Base-by-base conservation (phyloP, 371 early-diverging fungal genomes). In the Apophysomyces sp. region DNA sequence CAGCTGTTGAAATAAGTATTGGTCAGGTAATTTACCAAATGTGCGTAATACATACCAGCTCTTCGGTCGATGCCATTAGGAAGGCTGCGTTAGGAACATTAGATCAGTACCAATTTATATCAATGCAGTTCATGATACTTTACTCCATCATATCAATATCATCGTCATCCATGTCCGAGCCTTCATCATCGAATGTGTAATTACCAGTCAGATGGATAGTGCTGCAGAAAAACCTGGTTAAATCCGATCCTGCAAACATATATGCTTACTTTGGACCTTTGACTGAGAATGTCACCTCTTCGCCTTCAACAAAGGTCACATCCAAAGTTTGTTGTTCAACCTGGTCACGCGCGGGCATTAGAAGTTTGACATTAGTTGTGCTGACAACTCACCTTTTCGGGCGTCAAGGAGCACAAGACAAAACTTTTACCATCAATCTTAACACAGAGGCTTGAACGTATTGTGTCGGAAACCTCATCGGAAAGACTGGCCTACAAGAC, bases 301-400 rank as follows among this genome's bases (percentile, higher is more conserved):
- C 90, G 64, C 94, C 95, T 69, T 87, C 92, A 31, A 83, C 77
- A 71, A 92, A 88, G 34, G 76, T 77, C 16, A 93, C 62, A 62
- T 94, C 91, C 55, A 94, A 72, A 4, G 68, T 58, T 74, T 91
- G 90, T 80, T 91, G 90, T 40, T 64, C 65, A 51, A 64, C 32
- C 69, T 69, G 34, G 7, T 15, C 8, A 63, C 9, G 32, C 31
- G 29, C 13, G 3, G 12, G 24, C 27, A 53, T 52, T 11, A 15
- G 32, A 32, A 21, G 7, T 21, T n/a, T 9, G n/a, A 9, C 21
- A 44, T 11, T 44, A 21, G 21, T 7, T 9, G 41, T 11, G 21
- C 21, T 21, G 2, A 37, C 37, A 26, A 8, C 30, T 55, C n/a
- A 66, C 67, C 67, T 66, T 66, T 49, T 55, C 61, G 16, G 61